Evolutionary conservation across 192 early-diverging fungal species (phyloP), one percentile per base, ranked within the genome.

Genomic region (Linnemannia schmuckeri): DNA sequence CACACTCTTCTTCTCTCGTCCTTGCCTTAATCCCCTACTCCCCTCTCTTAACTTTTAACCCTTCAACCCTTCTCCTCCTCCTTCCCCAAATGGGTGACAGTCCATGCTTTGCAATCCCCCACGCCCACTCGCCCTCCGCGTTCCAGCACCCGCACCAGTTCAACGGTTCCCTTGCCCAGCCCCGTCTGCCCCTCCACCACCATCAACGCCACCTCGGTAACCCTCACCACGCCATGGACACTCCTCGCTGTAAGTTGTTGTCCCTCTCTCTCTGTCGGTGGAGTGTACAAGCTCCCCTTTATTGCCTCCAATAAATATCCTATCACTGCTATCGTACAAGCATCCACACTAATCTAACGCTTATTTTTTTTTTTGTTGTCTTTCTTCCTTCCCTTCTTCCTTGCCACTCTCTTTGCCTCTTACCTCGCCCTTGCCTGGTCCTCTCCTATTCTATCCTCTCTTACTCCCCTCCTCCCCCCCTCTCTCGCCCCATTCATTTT

Each of bases 51-150:
- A 73, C 76, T 70, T 30, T 47, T 57, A 47, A 66, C n/a, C 47
- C 33, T 42, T 47, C 24, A n/a, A 52, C 35, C 27, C 37, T 68
- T 12, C 52, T 24, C 54, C 41, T 0, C 38, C 35, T 37, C 20
- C 46, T 37, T 54, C 49, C 42, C 24, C 47, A 33, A 80, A 86
- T 86, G 83, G 75, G 83, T 86, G 78, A 86, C 78, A 86, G 83
- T 80, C 83, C 83, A 54, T 86, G 83, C 79, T 86, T 86, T 37
- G 83, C 83, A 49, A 86, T 86, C 57, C 83, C 83, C 40, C 83
- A 86, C 70, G 68, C 79, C 44, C 83, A 86, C 75, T 86, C 83
- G 70, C 83, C 83, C 63, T 85, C 83, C 44, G 83, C 83, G 70
- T 86, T 86, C 74, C 83, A 86, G 70, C 83, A 86, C 33, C 83